phyloP scores from a whole-genome alignment of 129 eudicot species.

The Solidago caesia region DNA sequence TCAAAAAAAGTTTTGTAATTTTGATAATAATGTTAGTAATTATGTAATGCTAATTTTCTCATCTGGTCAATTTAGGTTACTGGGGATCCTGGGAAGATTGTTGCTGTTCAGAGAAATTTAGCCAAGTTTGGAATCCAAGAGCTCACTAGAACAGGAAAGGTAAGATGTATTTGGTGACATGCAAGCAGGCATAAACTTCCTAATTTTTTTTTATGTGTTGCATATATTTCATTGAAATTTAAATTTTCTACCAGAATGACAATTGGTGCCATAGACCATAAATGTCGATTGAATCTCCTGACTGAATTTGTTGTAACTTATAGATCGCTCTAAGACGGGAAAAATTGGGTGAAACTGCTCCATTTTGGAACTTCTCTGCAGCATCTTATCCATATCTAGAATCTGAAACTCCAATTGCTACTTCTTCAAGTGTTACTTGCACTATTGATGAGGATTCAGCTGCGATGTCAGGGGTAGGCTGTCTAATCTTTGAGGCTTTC shows the following conservation, averaged over 20 bases:
- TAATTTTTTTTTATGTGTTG: neutral
- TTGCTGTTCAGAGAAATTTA: conserved; percentile 72
- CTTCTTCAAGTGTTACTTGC: conserved; percentile 11
- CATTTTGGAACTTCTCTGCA: conserved; percentile 91
- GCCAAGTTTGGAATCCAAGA: conserved; percentile 82
- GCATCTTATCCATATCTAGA: conserved; percentile 98
- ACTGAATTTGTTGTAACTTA: conserved; percentile 23
- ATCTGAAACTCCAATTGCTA: conserved; percentile 27
- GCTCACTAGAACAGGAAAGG: conserved; percentile 95
- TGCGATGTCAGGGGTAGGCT: conserved; percentile 38
- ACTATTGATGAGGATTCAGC: conserved; percentile 17
- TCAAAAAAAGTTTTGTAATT: neutral
- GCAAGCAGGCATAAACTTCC: neutral
- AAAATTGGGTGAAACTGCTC: conserved; percentile 85
- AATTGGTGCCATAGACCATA: conserved; percentile 1
- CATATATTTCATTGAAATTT: neutral
- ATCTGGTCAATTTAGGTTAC: conserved; percentile 61
- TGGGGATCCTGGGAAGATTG: conserved; percentile 98
- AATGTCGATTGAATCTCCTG: neutral
- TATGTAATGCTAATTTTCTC: neutral
- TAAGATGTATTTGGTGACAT: conserved; percentile 22
- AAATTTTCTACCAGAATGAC: neutral
- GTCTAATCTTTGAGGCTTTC: neutral
- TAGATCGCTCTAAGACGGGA: conserved; percentile 91
- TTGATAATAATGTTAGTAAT: conserved; percentile 2